Conservation (phyloP, 2,329 filamentous ascomycete species). For the Shiraia sp. region DNA sequence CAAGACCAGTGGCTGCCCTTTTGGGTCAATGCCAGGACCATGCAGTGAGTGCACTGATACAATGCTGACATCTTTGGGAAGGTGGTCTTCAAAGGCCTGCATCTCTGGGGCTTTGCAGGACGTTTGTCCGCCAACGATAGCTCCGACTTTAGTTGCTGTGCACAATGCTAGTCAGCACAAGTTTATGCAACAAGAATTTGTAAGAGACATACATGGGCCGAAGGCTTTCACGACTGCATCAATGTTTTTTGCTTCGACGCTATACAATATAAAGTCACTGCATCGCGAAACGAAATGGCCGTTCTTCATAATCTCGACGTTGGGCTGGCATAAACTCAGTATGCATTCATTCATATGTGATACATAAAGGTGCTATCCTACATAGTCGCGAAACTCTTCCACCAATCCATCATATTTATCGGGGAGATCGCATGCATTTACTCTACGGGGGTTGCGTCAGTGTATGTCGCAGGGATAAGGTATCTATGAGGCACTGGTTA, state of each 20-base stretch:
- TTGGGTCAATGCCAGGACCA: constrained; percentile 85
- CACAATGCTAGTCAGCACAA: constrained; percentile 8
- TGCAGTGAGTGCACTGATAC: constrained; percentile 96
- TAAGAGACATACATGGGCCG: constrained; percentile 79
- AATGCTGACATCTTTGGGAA: constrained; percentile 88
- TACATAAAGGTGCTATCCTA: constrained; percentile 62
- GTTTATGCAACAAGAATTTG: constrained; percentile 3
- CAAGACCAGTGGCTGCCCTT: constrained; percentile 87
- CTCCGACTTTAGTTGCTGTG: constrained; percentile 87
- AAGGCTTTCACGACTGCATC: constrained; percentile 84
- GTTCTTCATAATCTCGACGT: constrained; percentile 85
- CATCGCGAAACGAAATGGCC: constrained; percentile 93
- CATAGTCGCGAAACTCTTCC: constrained; percentile 82
- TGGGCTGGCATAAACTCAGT: constrained; percentile 65
- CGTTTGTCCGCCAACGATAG: constrained; percentile 95
- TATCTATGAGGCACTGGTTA: constrained; percentile 40
- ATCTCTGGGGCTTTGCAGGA: constrained; percentile 98
- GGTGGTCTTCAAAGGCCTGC: constrained; percentile 84
- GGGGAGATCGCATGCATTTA: constrained; percentile 91
- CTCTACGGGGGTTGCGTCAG: constrained; percentile 58
- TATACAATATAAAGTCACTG: constrained; percentile 99
- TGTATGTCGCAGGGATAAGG: constrained; percentile 1
- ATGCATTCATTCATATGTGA: constrained; percentile 40
- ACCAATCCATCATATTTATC: constrained; percentile 82
- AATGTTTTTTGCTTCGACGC: constrained; percentile 91